These are phyloP conservation scores for Fusarium anguioides DNA, from an alignment of 2,329 filamentous ascomycete genomes.

Conservation along the genomic window DNA sequence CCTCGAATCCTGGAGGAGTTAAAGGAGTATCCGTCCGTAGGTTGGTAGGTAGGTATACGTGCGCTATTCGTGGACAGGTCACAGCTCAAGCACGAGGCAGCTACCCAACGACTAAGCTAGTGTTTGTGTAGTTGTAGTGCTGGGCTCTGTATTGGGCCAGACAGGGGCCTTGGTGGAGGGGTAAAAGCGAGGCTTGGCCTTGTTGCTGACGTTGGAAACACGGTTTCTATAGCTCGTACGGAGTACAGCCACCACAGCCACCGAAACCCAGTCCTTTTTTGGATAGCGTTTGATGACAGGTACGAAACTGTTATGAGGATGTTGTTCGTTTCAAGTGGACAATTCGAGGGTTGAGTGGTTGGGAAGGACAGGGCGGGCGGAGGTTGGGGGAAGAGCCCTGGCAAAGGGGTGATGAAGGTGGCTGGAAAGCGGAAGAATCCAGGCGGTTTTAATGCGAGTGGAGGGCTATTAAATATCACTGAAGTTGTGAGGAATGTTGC, in stretches of 20 bases:
- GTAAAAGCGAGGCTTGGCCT: constrained; percentile 27
- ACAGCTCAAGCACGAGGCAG: constrained; percentile 31
- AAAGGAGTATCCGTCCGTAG: constrained; percentile 25
- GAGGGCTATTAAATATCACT: constrained; percentile 16
- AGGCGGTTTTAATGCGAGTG: background rate
- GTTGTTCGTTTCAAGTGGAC: constrained; percentile 30
- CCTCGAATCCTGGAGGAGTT: constrained; percentile 21
- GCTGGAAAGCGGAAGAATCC: constrained; percentile 28
- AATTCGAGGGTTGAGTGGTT: constrained; percentile 27
- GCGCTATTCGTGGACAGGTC: constrained; percentile 41
- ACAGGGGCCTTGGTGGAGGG: constrained; percentile 33
- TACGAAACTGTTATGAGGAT: constrained; percentile 27
- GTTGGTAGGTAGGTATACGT: too few species aligned
- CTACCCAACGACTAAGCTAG: constrained; percentile 40
- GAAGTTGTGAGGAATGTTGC: constrained; percentile 13
- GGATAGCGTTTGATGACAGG: constrained; percentile 7
- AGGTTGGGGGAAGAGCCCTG: constrained; percentile 31
- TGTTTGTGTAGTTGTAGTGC: constrained; percentile 34
- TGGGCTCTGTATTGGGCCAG: constrained; percentile 32
- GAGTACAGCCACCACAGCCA: constrained; percentile 37
- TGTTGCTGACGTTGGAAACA: constrained; percentile 34
- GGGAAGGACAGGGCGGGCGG: constrained; percentile 14
- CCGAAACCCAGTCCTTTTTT: constrained; percentile 18
- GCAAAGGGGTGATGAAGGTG: constrained; percentile 23
- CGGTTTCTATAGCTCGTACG: constrained; percentile 7